Base-by-base conservation (phyloP, 345 rosid species). In the Citrus medica region DNA sequence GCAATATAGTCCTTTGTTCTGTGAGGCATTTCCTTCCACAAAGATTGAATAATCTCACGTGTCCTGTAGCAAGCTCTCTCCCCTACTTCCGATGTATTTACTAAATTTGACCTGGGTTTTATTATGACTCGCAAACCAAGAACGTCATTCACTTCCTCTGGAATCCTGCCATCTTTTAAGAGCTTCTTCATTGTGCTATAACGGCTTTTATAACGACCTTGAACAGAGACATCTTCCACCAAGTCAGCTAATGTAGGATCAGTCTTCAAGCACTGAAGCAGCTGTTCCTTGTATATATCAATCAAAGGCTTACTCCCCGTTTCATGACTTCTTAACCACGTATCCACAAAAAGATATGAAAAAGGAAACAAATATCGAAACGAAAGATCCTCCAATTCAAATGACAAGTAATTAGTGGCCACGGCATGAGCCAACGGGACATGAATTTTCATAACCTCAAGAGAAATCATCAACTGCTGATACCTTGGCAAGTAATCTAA, bases 141-240 rank as follows among this genome's bases (percentile, higher is more conserved):
- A 75, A 95, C 84, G 76, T 95, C 97, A 56, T 93, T 91, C 12
- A 95, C 96, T 83, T 93, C 93, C 78, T 93, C 97, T 0, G 92
- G 94, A 79, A 90, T 92, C 79, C 96, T 84, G 56, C 98, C 97
- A 46, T 93, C 97, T 79, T 80, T 92, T 68, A 95, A 76, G n/a
- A 95, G 90, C 84, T 95, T 95, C 90, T 93, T 95, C 99, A 95
- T 95, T 73, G 93, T 92, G 74, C 99, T 95, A 77, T 90, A 95
- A 33, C 90, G 87, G 80, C 97, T 95, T 82, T 93, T 95, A 76
- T 90, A 92, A 66, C 97, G 88, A 1, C 98, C 99, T 73, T 86
- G 89, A 53, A 93, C 90, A 27, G 84, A 87, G 33, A 92, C 76
- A 78, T 89, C 90, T 25, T 91, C 91, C 32, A 87, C 92, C 90